phyloP scores from a whole-genome alignment of 805 yeast species.

The Metschnikowia aberdeeniae region DNA sequence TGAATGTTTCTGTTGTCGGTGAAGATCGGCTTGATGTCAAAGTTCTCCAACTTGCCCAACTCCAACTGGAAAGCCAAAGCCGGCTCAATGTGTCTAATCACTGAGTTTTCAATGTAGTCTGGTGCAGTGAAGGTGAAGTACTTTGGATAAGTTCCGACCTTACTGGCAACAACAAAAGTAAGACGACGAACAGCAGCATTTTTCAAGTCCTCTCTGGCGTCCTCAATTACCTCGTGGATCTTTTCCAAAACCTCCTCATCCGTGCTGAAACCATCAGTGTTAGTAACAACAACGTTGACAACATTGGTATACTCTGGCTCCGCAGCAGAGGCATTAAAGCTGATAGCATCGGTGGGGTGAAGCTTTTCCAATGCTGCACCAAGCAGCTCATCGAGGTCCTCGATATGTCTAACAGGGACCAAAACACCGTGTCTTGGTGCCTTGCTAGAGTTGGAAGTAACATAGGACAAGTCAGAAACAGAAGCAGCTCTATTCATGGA shows the following conservation, averaged over 20 bases:
- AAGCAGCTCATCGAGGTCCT: conserved; percentile 84
- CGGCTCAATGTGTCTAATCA: conserved; percentile 96
- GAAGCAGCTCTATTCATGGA: conserved; percentile 81
- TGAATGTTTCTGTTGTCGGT: conserved; percentile 97
- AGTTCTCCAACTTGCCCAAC: conserved; percentile 88
- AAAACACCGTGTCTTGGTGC: conserved; percentile 82
- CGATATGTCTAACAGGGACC: conserved; percentile 76
- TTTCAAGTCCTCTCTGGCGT: conserved; percentile 64
- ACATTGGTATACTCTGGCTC: conserved; percentile 62
- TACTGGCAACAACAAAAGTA: conserved; percentile 82
- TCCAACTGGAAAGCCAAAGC: conserved; percentile 97
- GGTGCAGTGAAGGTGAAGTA: conserved; percentile 95
- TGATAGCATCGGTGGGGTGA: conserved; percentile 45
- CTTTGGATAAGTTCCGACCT: conserved; percentile 85
- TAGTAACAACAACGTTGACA: conserved; percentile 72
- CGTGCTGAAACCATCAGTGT: conserved; percentile 65
- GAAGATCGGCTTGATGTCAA: conserved; percentile 89
- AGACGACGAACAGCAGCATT: conserved; percentile 83
- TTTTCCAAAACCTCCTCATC: conserved; percentile 66
- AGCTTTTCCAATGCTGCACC: conserved; percentile 69
- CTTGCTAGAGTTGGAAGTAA: conserved; percentile 66
- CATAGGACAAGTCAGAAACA: conserved; percentile 85
- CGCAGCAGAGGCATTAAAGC: conserved; percentile 30
- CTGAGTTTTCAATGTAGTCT: conserved; percentile 78
- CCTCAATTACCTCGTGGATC: conserved; percentile 61